Evolutionary conservation across 225 moss, liverwort and hornwort species (phyloP).

Genomic region (Polytrichum commune): DNA sequence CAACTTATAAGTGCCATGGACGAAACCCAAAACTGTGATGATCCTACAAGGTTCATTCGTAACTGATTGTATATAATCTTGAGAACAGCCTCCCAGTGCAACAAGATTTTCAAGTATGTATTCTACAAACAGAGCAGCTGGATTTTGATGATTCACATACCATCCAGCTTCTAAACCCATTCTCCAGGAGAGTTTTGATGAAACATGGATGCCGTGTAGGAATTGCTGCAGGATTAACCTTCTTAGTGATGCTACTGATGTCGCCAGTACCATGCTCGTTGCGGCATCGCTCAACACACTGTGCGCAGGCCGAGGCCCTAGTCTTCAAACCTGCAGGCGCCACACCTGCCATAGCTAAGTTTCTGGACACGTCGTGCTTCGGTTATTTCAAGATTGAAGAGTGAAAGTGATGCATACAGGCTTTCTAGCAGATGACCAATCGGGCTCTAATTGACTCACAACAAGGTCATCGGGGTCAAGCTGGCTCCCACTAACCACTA

Average conservation of each 20-base stretch:
- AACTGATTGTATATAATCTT: too few relatives aligned
- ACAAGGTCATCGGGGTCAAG: too few relatives aligned
- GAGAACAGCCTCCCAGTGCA: too few relatives aligned
- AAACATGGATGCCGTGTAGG: background rate
- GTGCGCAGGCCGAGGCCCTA: background rate
- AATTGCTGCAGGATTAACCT: background rate
- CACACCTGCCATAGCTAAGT: too few relatives aligned
- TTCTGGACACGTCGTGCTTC: too few relatives aligned
- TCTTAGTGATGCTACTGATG: background rate
- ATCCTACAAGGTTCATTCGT: too few relatives aligned
- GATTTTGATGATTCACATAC: background rate
- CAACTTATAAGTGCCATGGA: background rate
- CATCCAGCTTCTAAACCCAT: background rate
- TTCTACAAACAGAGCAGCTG: background rate
- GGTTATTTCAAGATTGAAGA: too few relatives aligned
- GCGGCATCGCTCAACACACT: background rate
- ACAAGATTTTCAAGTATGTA: background rate
- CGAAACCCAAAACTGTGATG: background rate
- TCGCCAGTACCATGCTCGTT: background rate
- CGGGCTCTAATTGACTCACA: too few relatives aligned
- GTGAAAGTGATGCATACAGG: too few relatives aligned
- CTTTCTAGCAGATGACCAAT: too few relatives aligned
- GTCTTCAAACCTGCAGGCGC: background rate
- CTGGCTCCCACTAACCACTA: too few relatives aligned
- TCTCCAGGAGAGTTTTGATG: background rate